These are phyloP conservation scores for Oldenlandia corymbosa DNA, from an alignment of 257 asterid species.

Conservation along the genomic window DNA sequence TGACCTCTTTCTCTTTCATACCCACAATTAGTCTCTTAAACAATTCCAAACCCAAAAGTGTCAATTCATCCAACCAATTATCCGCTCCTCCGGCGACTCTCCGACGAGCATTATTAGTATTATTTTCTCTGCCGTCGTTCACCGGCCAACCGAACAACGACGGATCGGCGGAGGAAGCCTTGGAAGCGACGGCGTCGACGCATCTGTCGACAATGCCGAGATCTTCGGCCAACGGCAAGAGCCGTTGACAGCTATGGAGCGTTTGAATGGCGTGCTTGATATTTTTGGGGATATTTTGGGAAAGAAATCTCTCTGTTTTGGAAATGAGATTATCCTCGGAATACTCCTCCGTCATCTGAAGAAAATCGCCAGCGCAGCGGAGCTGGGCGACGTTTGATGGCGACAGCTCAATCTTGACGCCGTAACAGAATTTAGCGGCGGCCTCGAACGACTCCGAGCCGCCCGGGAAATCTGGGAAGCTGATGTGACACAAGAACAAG, in stretches of 20 bases:
- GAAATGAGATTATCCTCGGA: conserved; percentile 78
- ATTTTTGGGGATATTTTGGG: conserved; percentile 49
- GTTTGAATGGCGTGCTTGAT: conserved; percentile 47
- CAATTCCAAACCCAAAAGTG: conserved; percentile 42
- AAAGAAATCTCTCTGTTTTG: conserved; percentile 55
- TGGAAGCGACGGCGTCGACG: conserved; percentile 56
- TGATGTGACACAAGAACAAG: conserved; percentile 49
- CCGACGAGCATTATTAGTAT: conserved; percentile 22
- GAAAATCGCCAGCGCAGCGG: conserved; percentile 83
- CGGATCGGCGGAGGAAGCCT: conserved; percentile 70
- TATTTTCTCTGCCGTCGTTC: conserved; percentile 26
- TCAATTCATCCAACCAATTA: conserved; percentile 77
- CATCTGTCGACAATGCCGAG: conserved; percentile 68
- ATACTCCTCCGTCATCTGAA: conserved; percentile 83
- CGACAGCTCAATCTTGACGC: conserved; percentile 68
- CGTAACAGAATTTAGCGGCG: conserved; percentile 94
- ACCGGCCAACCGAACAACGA: conserved; percentile 94
- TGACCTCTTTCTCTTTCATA: conserved; percentile 57
- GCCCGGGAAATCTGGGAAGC: conserved; percentile 85
- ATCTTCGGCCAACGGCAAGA: conserved; percentile 57
- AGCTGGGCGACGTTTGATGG: conserved; percentile 68
- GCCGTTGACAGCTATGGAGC: conserved; percentile 50
- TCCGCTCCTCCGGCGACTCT: conserved; percentile 32
- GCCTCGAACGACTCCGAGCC: conserved; percentile 81
- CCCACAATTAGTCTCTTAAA: conserved; percentile 60